Percentiles rank a stretch among this genome's conserved stretches.
Evolutionary conservation across 192 early-diverging fungal species (phyloP).

Genomic region (Coemansia sp.): DNA sequence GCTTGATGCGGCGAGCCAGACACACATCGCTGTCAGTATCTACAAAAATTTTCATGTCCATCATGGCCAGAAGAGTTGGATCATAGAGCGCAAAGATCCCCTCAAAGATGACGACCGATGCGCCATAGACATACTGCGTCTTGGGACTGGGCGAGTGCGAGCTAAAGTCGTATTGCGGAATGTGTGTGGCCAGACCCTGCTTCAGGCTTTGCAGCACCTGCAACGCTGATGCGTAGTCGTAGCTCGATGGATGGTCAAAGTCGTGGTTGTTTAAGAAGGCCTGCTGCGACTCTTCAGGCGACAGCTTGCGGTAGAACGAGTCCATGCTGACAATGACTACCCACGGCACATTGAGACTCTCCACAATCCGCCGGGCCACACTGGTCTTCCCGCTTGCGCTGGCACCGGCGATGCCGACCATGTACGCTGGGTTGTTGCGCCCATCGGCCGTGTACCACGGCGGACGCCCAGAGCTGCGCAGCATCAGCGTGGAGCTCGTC

Average conservation of each 20-base stretch:
- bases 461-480: slow-evolving; percentile 48
- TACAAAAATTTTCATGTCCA: slow-evolving; percentile 91
- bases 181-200: slow-evolving; percentile 70
- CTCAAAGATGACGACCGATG: slow-evolving; percentile 95
- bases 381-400: slow-evolving; percentile 85
- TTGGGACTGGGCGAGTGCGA: slow-evolving; percentile 75
- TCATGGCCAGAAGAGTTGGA: slow-evolving; percentile 70
- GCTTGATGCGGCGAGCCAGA: slow-evolving; percentile 80
- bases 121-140: slow-evolving; percentile 79
- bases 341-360: slow-evolving; percentile 76
- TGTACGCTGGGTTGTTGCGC: slow-evolving; percentile 61
- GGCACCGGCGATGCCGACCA: slow-evolving; percentile 77
- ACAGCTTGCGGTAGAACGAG: slow-evolving; percentile 88
- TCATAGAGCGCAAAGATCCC: slow-evolving; percentile 97
- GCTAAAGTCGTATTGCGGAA: slow-evolving; percentile 90
- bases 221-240: slow-evolving; percentile 77
- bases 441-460: slow-evolving; percentile 60
- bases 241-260: slow-evolving; percentile 91
- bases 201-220: slow-evolving; percentile 74
- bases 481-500: slow-evolving; percentile 42
- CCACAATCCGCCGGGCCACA: slow-evolving; percentile 71
- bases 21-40: slow-evolving; percentile 94
- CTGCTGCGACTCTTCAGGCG: slow-evolving; percentile 65
- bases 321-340: slow-evolving; percentile 94
- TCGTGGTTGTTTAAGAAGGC: slow-evolving; percentile 77